Percentiles rank a stretch among this genome's conserved stretches.
Conservation (phyloP, 495 filamentous ascomycete genomes). For the Neurospora sp. region DNA sequence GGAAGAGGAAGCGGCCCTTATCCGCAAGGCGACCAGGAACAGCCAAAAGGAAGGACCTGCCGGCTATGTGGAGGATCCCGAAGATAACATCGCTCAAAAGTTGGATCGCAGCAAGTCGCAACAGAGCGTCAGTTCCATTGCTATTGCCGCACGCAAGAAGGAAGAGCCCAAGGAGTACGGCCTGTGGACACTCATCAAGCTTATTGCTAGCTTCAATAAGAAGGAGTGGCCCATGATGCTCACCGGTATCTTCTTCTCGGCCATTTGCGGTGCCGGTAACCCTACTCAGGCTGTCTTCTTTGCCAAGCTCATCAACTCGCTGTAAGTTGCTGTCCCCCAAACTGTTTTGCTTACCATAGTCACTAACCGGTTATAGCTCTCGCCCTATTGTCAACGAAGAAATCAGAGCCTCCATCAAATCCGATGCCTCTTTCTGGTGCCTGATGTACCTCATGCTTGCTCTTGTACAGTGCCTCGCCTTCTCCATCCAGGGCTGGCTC, state of each 20-base stretch:
- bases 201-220: constrained; percentile 75
- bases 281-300: constrained; percentile 86
- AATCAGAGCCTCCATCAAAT: constrained; percentile 38
- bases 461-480: constrained; percentile 61
- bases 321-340: constrained; percentile 21
- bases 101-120: constrained; percentile 53
- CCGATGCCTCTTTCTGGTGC: constrained; percentile 77
- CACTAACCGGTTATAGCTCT: constrained; percentile 19
- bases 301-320: constrained; percentile 64
- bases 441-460: constrained; percentile 95
- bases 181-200: constrained; percentile 74
- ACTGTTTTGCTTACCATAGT: neutral
- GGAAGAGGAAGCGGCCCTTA: constrained; percentile 36
- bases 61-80: constrained; percentile 40
- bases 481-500: constrained; percentile 52
- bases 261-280: constrained; percentile 76
- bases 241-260: constrained; percentile 63
- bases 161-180: constrained; percentile 47
- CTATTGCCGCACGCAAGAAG: constrained; percentile 43
- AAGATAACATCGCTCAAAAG: constrained; percentile 46
- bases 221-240: constrained; percentile 64
- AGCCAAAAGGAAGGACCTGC: constrained; percentile 10
- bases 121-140: constrained; percentile 60
- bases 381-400: constrained; percentile 22
- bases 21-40: constrained; percentile 30